phyloP scores from a whole-genome alignment of 176 grass and related monocot genomes.

The Oropetium thomaeum region DNA sequence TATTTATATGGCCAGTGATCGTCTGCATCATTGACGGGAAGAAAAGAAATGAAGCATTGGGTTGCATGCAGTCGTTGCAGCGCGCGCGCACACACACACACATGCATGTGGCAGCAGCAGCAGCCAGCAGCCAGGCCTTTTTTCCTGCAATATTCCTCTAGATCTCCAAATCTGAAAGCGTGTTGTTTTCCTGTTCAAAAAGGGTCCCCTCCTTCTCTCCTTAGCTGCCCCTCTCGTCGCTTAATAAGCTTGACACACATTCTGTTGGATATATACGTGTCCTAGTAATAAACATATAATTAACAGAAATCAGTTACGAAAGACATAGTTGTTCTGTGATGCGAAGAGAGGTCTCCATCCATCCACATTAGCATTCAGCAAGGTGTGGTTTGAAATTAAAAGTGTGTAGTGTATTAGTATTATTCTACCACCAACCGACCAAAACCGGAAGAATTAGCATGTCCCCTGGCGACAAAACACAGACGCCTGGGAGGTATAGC shows the following conservation, averaged over 20 bases:
- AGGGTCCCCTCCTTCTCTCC: too few species aligned
- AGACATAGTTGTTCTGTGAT: background rate
- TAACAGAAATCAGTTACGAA: background rate
- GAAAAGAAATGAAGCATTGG: background rate
- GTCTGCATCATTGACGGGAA: background rate
- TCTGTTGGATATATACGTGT: background rate
- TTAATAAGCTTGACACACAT: slow-evolving; percentile 15
- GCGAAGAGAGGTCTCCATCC: background rate
- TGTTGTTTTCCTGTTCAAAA: slow-evolving; percentile 17
- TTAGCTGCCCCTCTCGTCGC: background rate
- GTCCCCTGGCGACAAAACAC: slow-evolving; percentile 7
- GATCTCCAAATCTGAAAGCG: slow-evolving; percentile 23
- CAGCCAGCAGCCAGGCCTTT: background rate
- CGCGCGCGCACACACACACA: too few species aligned
- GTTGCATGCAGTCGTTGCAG: too few species aligned
- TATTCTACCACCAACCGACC: slow-evolving; percentile 21
- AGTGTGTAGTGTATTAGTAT: background rate
- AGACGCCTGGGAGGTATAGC: background rate
- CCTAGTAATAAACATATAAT: too few species aligned
- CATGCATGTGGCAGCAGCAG: too few species aligned
- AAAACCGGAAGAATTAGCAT: slow-evolving; percentile 14
- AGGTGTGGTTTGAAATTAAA: background rate
- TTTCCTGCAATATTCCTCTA: slow-evolving; percentile 14
- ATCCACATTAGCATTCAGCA: too few species aligned
- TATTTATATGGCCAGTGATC: too few species aligned